Base-by-base conservation (phyloP, 306 rosid species). In the Quercus bicolor region DNA sequence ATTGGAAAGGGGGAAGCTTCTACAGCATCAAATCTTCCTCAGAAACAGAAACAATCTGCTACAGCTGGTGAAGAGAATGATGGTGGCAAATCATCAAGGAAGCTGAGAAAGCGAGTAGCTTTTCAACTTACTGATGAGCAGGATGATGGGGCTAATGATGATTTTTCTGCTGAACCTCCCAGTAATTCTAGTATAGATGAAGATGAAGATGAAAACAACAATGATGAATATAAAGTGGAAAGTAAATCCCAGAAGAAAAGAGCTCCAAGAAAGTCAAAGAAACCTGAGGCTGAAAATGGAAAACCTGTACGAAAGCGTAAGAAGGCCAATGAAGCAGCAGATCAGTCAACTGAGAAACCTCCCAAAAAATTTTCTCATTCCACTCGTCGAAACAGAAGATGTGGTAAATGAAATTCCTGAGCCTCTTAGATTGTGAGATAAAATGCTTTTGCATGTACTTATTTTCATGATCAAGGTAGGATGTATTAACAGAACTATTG, bases 281-380 rank as follows among this genome's bases (percentile, higher is more conserved):
- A 87, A 83, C 60, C 90, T 80, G 82, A 40, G 55, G 55, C 85
- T 75, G 97, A 86, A 83, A 85, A 77, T 77, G 90, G 81, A 73
- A 91, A 95, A 82, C 69, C 84, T 6, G 74, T 81, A 75, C 79
- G 28, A 60, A 95, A 86, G 77, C 84, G 80, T 33, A 89, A 86
- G 80, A 84, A 52, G 75, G 78, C 75, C 59, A 81, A 81, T 57
- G 85, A 75, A 79, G 90, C 76, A 86, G 64, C 33, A 55, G 88
- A 88, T 60, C 62, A 70, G 48, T 60, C 66, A 23, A 55, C 78
- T 5, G 70, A 82, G 81, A 72, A 84, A 73, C 88, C 87, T 75
- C 89, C 85, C 24, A 91, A 91, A 81, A 95, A 83, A 82, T 91
- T 95, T 77, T 62, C 94, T 19, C 97, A 90, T 89, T 85, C 97